Percentiles rank a stretch among this genome's conserved stretches.
phyloP scores from a whole-genome alignment of 208 protist genomes.

The Leishmania guyanensis region DNA sequence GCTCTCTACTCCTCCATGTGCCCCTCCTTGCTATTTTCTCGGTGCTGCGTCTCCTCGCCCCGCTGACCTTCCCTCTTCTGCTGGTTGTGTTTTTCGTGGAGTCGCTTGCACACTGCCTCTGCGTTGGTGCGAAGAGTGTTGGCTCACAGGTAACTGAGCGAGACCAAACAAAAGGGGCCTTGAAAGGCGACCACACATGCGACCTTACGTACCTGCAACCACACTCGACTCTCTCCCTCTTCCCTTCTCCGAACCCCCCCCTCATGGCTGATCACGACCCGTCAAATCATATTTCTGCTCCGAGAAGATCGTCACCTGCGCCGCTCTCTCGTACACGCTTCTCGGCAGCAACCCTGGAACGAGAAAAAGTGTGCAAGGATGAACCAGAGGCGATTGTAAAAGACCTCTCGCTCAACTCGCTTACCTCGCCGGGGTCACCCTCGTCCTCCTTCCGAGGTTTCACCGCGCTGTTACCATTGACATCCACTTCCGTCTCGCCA shows the following conservation, averaged over 20 bases:
- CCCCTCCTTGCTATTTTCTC: background rate
- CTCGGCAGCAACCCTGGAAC: background rate
- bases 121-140: too few species aligned
- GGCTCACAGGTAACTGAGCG: too few species aligned
- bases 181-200: too few species aligned
- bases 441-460: background rate
- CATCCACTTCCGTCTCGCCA: background rate
- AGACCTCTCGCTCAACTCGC: background rate
- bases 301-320: background rate
- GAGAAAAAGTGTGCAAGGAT: background rate
- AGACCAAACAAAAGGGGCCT: too few species aligned
- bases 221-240: too few species aligned
- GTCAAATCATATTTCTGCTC: background rate
- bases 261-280: background rate
- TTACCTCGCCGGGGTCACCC: too few species aligned
- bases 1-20: background rate
- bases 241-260: too few species aligned
- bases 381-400: background rate
- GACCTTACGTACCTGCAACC: too few species aligned
- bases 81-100: too few species aligned
- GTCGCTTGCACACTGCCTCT: too few species aligned
- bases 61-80: too few species aligned
- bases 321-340: background rate
- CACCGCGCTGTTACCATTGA: background rate
- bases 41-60: too few species aligned